Conservation (phyloP, 345 rosid genomes). For the Syzygium oleosum region DNA sequence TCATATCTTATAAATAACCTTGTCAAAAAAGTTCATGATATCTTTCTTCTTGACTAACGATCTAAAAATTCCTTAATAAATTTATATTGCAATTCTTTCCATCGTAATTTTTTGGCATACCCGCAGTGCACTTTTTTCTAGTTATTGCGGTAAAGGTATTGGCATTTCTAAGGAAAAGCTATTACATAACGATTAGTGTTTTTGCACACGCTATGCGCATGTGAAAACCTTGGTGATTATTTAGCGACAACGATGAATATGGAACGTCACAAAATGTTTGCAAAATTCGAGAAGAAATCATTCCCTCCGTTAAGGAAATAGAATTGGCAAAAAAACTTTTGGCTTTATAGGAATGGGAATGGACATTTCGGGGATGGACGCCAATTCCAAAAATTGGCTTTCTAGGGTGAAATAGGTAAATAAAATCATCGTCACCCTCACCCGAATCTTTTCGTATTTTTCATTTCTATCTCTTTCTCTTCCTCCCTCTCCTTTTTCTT, state of each 20-base stretch:
- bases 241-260: neutral
- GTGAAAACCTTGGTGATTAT: neutral
- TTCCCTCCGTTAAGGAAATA: neutral
- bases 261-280: neutral
- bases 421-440: no score
- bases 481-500: no score
- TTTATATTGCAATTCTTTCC: neutral
- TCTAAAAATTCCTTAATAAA: neutral
- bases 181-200: neutral
- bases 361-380: neutral
- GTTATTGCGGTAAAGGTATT: neutral
- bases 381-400: neutral
- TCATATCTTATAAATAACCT: neutral
- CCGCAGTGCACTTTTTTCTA: neutral
- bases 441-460: no score
- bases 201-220: neutral
- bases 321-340: neutral
- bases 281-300: neutral
- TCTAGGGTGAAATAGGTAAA: neutral
- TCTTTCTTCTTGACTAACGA: neutral
- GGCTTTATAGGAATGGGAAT: neutral
- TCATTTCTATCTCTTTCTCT: no score
- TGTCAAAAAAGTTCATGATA: neutral
- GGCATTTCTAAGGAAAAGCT: neutral
- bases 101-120: neutral